A percentile compares a stretch with the other conserved stretches of the same genome.
phyloP scores from a whole-genome alignment of 768 basidiomycete species.

The Boletus sp. region DNA sequence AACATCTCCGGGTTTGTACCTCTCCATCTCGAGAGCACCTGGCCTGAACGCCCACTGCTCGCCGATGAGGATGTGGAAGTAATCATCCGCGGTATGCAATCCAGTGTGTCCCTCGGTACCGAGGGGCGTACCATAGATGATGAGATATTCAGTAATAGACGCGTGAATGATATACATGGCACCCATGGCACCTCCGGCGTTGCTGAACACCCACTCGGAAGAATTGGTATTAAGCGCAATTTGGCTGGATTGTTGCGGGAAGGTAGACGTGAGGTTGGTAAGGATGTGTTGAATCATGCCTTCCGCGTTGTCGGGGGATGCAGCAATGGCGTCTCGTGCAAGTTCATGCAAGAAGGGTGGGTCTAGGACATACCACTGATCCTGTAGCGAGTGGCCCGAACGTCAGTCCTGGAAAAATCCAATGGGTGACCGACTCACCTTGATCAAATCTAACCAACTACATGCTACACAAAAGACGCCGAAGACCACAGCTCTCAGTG shows the following conservation, averaged over 20 bases:
- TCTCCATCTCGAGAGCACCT: constrained; percentile 80
- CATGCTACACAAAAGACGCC: constrained; percentile 37
- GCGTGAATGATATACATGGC: constrained; percentile 98
- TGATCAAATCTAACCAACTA: constrained; percentile 59
- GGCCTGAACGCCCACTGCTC: constrained; percentile 93
- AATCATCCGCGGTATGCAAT: constrained; percentile 94
- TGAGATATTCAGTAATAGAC: constrained; percentile 94
- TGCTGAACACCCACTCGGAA: constrained; percentile 93
- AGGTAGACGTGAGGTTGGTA: constrained; percentile 69
- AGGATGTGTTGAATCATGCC: constrained; percentile 83
- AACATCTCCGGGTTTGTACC: constrained; percentile 79
- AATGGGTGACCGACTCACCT: constrained; percentile 39
- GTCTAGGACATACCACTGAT: constrained; percentile 86
- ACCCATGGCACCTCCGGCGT: constrained; percentile 97
- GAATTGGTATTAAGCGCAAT: constrained; percentile 56
- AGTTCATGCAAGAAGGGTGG: constrained; percentile 70
- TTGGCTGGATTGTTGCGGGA: constrained; percentile 53
- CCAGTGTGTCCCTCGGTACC: constrained; percentile 98
- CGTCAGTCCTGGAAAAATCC: neutral
- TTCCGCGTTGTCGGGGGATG: constrained; percentile 59
- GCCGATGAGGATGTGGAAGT: constrained; percentile 92
- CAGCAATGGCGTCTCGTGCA: constrained; percentile 68
- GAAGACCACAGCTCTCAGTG: constrained; percentile 25
- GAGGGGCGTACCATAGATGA: constrained; percentile 93
- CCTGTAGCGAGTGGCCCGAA: constrained; percentile 38